phyloP scores from a whole-genome alignment of 2,329 filamentous ascomycete genomes.

The Colletotrichum sp. region DNA sequence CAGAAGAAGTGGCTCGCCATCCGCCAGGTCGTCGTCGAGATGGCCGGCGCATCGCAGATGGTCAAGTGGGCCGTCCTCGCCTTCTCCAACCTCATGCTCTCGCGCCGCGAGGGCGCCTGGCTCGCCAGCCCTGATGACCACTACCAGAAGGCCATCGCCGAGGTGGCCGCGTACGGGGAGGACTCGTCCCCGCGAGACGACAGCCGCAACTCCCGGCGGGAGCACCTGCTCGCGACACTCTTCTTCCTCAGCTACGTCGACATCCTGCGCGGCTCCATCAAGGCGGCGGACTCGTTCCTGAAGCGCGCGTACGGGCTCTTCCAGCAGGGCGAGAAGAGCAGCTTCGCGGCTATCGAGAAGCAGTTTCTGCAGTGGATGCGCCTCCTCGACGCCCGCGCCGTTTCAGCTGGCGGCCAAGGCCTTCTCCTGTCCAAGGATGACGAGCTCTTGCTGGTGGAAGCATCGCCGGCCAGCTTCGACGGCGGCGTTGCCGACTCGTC shows the following conservation, averaged over 20 bases:
- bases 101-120: slow-evolving; percentile 34
- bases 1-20: slow-evolving; percentile 57
- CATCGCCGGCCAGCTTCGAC: slow-evolving; percentile 46
- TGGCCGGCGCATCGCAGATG: slow-evolving; percentile 52
- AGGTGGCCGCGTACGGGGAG: slow-evolving; percentile 28
- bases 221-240: slow-evolving; percentile 52
- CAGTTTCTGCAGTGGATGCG: slow-evolving; percentile 60
- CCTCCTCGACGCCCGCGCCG: slow-evolving; percentile 58
- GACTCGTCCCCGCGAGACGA: slow-evolving; percentile 11
- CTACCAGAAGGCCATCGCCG: slow-evolving; percentile 40
- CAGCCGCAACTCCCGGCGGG: slow-evolving; percentile 33
- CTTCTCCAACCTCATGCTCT: slow-evolving; percentile 53
- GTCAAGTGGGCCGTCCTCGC: slow-evolving; percentile 54
- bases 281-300: slow-evolving; percentile 53
- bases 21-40: slow-evolving; percentile 49
- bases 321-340: slow-evolving; percentile 41
- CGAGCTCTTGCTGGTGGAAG: slow-evolving; percentile 48
- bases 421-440: slow-evolving; percentile 55
- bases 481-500: slow-evolving; percentile 29
- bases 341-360: slow-evolving; percentile 45
- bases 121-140: slow-evolving; percentile 38
- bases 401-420: slow-evolving; percentile 61
- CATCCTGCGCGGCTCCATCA: slow-evolving; percentile 46
- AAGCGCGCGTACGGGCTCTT: slow-evolving; percentile 54
- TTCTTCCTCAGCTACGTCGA: slow-evolving; percentile 62